Evolutionary conservation across 2,329 filamentous ascomycete genomes (phyloP).

Genomic region (Erysiphe pulchra): DNA sequence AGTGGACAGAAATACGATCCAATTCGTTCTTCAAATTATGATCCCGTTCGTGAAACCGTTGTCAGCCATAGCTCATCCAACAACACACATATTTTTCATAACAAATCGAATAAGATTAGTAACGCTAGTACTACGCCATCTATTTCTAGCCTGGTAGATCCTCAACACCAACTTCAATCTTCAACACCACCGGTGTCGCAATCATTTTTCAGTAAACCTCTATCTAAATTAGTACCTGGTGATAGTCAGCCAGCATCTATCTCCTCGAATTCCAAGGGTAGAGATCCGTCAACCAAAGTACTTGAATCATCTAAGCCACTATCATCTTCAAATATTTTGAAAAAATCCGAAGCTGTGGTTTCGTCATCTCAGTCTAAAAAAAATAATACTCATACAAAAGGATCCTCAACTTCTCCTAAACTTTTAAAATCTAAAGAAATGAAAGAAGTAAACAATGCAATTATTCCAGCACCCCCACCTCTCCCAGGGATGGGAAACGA

Average conservation of each 20-base stretch:
- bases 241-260: too few relatives aligned
- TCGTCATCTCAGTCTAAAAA: conserved; percentile 10
- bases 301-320: conserved; percentile 73
- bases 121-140: too few relatives aligned
- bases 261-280: too few relatives aligned
- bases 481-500: conserved; percentile 31
- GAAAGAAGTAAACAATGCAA: conserved; percentile 3
- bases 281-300: too few relatives aligned
- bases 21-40: conserved; percentile 49
- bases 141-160: too few relatives aligned
- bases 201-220: too few relatives aligned
- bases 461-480: conserved; percentile 21
- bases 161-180: too few relatives aligned
- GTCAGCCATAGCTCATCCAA: conserved; percentile 22
- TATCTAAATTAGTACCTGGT: too few relatives aligned
- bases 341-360: conserved; percentile 9
- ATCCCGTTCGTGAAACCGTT: conserved; percentile 37
- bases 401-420: conserved; percentile 28
- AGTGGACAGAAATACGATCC: conserved; percentile 77
- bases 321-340: conserved; percentile 27
- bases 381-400: conserved; percentile 21
- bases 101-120: too few relatives aligned
- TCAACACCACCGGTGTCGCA: too few relatives aligned
- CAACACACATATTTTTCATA: conserved; percentile 31
- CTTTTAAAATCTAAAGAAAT: conserved; percentile 24